Evolutionary conservation across 805 yeast genomes (phyloP).

Genomic region (Candida saitoana): DNA sequence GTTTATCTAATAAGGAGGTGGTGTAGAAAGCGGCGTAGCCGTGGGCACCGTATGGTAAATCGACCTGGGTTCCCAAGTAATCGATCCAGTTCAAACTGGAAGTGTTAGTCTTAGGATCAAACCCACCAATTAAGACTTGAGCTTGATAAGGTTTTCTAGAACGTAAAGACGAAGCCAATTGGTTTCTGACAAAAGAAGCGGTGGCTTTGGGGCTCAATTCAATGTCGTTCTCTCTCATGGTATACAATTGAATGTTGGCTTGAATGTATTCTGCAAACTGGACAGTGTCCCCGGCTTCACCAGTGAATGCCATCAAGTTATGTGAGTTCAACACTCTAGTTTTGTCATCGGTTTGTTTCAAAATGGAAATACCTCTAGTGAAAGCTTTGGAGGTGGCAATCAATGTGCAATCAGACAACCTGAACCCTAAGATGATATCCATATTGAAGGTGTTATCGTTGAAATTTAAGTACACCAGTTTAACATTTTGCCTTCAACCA

Average conservation of each 20-base stretch:
- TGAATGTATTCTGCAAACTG: slow-evolving; percentile 93
- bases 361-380: slow-evolving; percentile 56
- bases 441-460: slow-evolving; percentile 32
- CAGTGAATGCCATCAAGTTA: slow-evolving; percentile 82
- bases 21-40: slow-evolving; percentile 98
- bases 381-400: slow-evolving; percentile 94
- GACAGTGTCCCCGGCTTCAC: slow-evolving; percentile 95
- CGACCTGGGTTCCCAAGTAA: slow-evolving; percentile 87
- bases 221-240: slow-evolving; percentile 72
- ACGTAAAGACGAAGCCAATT: slow-evolving; percentile 82
- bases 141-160: slow-evolving; percentile 93
- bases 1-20: slow-evolving; percentile 84
- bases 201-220: slow-evolving; percentile 84
- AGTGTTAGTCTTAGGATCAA: slow-evolving; percentile 51
- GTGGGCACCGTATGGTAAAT: slow-evolving; percentile 94
- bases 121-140: slow-evolving; percentile 84
- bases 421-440: slow-evolving; percentile 90
- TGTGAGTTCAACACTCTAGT: slow-evolving; percentile 65
- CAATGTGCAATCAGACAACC: slow-evolving; percentile 73
- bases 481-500: neutral
- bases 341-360: slow-evolving; percentile 41
- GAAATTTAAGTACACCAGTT: neutral
- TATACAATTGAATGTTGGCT: slow-evolving; percentile 84
- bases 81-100: slow-evolving; percentile 87
- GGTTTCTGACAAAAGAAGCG: slow-evolving; percentile 83